Conservation (phyloP, 2,329 filamentous ascomycete genomes). For the Paramyrothecium sp. region DNA sequence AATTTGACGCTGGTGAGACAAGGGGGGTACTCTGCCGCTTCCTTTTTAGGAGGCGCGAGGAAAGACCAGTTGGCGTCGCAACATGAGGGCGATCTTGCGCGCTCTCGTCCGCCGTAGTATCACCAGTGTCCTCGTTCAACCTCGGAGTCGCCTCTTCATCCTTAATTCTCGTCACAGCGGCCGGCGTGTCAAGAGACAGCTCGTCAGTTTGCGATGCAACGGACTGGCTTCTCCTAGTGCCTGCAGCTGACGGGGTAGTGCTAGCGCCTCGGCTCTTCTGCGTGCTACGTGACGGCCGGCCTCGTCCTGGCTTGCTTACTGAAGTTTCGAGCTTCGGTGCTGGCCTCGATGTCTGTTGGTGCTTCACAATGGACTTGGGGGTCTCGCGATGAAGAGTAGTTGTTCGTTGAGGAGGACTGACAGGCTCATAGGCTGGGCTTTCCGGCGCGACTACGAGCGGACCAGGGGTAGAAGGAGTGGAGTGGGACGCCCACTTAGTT, state of each 20-base stretch:
- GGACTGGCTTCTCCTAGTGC: slow-evolving; percentile 43
- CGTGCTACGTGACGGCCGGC: slow-evolving; percentile 32
- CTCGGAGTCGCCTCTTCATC: slow-evolving; percentile 57
- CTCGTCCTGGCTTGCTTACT: slow-evolving; percentile 21
- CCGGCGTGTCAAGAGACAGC: slow-evolving; percentile 40
- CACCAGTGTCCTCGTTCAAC: slow-evolving; percentile 52
- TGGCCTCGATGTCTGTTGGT: slow-evolving; percentile 26
- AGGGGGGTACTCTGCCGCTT: slow-evolving; percentile 54
- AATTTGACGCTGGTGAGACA: slow-evolving; percentile 53
- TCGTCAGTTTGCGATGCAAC: slow-evolving; percentile 48
- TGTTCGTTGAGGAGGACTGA: slow-evolving; percentile 51
- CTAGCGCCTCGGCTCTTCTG: slow-evolving; percentile 32
- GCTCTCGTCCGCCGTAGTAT: slow-evolving; percentile 56
- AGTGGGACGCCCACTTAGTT: slow-evolving; percentile 58
- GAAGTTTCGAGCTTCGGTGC: slow-evolving; percentile 18
- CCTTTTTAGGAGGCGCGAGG: slow-evolving; percentile 46
- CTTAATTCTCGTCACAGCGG: slow-evolving; percentile 48
- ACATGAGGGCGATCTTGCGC: slow-evolving; percentile 35
- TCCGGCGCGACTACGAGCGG: slow-evolving; percentile 35
- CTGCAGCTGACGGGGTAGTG: slow-evolving; percentile 31
- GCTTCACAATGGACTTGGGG: slow-evolving; percentile 25
- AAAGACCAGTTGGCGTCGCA: slow-evolving; percentile 34
- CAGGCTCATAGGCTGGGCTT: slow-evolving; percentile 56
- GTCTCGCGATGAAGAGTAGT: slow-evolving; percentile 34
- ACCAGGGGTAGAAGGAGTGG: slow-evolving; percentile 58